Evolutionary conservation across 768 basidiomycete genomes (phyloP).

Genomic region (Austroboletus eburneus): DNA sequence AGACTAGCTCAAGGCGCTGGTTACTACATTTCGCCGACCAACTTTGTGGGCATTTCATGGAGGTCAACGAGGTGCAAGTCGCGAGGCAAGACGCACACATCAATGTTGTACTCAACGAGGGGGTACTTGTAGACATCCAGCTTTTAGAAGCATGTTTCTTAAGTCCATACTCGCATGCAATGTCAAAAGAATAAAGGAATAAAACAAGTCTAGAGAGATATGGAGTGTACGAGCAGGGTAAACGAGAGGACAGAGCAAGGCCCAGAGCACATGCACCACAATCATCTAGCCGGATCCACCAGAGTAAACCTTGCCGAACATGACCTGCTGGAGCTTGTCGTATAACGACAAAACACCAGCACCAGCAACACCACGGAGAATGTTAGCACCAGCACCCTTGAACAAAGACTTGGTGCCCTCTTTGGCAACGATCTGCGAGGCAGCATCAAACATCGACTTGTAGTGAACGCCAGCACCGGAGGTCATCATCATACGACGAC

Average conservation of each 20-base stretch:
- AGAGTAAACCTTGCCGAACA: slow-evolving; percentile 99
- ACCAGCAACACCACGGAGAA: slow-evolving; percentile 99
- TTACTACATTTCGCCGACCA: slow-evolving; percentile 2
- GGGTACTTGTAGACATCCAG: no score
- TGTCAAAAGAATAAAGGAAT: slow-evolving; percentile 24
- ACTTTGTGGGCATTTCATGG: slow-evolving; percentile 12
- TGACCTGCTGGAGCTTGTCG: slow-evolving; percentile 93
- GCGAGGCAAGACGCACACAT: no score
- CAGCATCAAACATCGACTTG: slow-evolving; percentile 99
- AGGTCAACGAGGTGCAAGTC: no score
- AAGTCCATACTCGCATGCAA: no score
- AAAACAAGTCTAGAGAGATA: slow-evolving; percentile 33
- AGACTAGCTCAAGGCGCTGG: neutral
- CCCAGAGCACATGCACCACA: slow-evolving; percentile 19
- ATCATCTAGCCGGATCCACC: slow-evolving; percentile 55
- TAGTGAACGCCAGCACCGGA: slow-evolving; percentile 94
- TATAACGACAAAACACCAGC: slow-evolving; percentile 99
- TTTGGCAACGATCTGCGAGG: slow-evolving; percentile 89
- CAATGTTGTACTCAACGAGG: no score
- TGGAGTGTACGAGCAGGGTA: slow-evolving; percentile 13
- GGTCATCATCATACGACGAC: slow-evolving; percentile 99
- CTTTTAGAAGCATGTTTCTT: no score
- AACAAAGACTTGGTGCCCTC: slow-evolving; percentile 95
- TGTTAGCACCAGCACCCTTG: slow-evolving; percentile 97
- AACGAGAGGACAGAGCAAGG: slow-evolving; percentile 31